Conservation (phyloP, 129 eudicot species). For the Flaveria trinervia region DNA sequence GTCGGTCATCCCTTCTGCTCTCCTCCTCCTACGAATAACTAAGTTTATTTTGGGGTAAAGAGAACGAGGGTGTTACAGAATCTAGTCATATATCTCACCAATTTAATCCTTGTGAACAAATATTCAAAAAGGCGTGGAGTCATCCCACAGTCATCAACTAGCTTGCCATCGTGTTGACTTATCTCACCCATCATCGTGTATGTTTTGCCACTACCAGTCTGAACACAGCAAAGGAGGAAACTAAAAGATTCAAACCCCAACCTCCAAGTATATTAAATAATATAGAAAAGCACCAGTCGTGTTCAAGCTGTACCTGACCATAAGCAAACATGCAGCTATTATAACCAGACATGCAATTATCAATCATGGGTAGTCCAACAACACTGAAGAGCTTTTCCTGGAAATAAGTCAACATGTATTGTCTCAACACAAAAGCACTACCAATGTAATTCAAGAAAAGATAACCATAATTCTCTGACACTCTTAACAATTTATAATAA, state of each 20-base stretch:
- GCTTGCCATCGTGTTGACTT: slow-evolving; percentile 54
- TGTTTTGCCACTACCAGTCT: slow-evolving; percentile 97
- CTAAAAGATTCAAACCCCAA: slow-evolving; percentile 22
- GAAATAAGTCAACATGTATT: slow-evolving; percentile 22
- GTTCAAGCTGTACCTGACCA: slow-evolving; percentile 63
- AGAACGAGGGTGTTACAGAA: slow-evolving; percentile 15
- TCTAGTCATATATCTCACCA: slow-evolving; percentile 55
- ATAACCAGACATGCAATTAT: slow-evolving; percentile 91
- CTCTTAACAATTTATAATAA: background rate
- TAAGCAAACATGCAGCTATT: slow-evolving; percentile 98
- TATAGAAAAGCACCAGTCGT: background rate
- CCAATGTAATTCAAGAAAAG: slow-evolving; percentile 7
- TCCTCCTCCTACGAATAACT: slow-evolving; percentile 64
- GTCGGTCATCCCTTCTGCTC: slow-evolving; percentile 66
- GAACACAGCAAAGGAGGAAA: slow-evolving; percentile 25
- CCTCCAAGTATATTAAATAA: slow-evolving; percentile 15
- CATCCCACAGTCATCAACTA: slow-evolving; percentile 72
- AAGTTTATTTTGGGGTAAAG: background rate
- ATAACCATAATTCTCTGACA: background rate
- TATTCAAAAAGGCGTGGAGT: slow-evolving; percentile 87
- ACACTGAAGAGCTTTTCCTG: slow-evolving; percentile 83
- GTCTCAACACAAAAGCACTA: slow-evolving; percentile 20
- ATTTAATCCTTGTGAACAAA: slow-evolving; percentile 63
- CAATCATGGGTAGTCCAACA: slow-evolving; percentile 94
- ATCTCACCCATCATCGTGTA: slow-evolving; percentile 95